These are phyloP conservation scores for Boletus speciosus DNA, from an alignment of 768 basidiomycete species.

Conservation along the genomic window DNA sequence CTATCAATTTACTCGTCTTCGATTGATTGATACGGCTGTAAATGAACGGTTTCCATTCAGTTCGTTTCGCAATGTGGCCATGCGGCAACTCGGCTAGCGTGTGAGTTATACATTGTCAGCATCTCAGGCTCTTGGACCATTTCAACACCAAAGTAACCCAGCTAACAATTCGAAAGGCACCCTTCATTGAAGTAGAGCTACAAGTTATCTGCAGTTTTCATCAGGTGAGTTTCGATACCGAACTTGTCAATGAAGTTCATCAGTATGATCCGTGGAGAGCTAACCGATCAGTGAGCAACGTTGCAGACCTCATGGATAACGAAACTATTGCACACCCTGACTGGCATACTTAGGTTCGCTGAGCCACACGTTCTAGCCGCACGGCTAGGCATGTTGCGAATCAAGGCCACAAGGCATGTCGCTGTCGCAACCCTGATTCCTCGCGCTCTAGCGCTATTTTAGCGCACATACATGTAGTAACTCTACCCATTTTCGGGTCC, in stretches of 20 bases:
- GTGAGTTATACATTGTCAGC: not conserved
- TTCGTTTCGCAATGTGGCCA: conserved; percentile 4
- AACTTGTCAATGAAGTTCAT: not conserved
- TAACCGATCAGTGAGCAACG: not conserved
- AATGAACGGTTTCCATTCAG: not conserved
- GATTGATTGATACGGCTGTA: not conserved
- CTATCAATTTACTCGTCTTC: not conserved
- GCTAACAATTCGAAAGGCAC: not conserved
- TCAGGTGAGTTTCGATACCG: not conserved
- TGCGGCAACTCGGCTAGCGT: not conserved
- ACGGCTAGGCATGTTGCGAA: not conserved
- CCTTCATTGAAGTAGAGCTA: not conserved
- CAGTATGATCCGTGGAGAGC: not conserved
- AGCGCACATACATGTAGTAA: not conserved
- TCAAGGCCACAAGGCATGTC: not conserved
- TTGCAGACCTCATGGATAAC: conserved; percentile 5
- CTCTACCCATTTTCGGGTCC: not conserved
- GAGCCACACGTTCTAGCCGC: conserved; percentile 1
- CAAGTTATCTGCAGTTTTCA: not conserved
- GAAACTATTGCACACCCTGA: conserved; percentile 2
- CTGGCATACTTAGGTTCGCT: not conserved
- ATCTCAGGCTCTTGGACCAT: not conserved
- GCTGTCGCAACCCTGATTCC: not conserved
- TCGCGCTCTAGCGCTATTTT: conserved; percentile 2
- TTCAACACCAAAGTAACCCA: not conserved